Evolutionary conservation across 129 eudicot genomes (phyloP), one percentile per base, ranked within the genome.

Genomic region (Erigeron canadensis): DNA sequence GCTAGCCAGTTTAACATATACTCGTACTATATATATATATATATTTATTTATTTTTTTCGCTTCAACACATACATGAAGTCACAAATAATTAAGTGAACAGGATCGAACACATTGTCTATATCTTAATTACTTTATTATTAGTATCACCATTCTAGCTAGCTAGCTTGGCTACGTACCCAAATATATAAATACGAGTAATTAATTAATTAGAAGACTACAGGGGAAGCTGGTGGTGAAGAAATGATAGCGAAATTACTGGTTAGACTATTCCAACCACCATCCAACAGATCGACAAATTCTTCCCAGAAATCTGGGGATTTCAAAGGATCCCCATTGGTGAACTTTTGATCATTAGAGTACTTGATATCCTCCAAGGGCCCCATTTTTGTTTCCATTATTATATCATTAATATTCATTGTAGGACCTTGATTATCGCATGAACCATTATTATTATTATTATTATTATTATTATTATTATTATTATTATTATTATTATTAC

Each of bases 291-390:
- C 82, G 54, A 78, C 82, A 64, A 78, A 71, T 65, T 78, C 77
- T 63, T 78, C 82, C 82, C 82, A 78, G 53, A 71, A 71, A 63
- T 78, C 77, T 4, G 82, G 82, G n/a, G 82, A 78, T 67, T 77
- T 72, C 63, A 78, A 23, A 17, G 82, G 82, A 64, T 78, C 82
- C 0, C 10, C 67, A 71, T 28, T 63, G 43, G 43, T 34, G 51
- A 77, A 54, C 11, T 38, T 63, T 44, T 41, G 54, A 64, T 78
- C 73, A 71, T 78, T 50, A 42, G 48, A 7, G n/a, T 63, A 43
- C 34, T 67, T 47, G 9, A 78, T 42, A 37, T 43, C 77, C 42
- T 78, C 81, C 3, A 54, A 77, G 4, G 77, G 41, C 0, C 47
- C 82, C 68, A 47, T 77, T 66, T 70, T 43, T 18, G 55, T 50